Evolutionary conservation across 495 filamentous ascomycete genomes (phyloP).

Genomic region (Neurospora cerealis): DNA sequence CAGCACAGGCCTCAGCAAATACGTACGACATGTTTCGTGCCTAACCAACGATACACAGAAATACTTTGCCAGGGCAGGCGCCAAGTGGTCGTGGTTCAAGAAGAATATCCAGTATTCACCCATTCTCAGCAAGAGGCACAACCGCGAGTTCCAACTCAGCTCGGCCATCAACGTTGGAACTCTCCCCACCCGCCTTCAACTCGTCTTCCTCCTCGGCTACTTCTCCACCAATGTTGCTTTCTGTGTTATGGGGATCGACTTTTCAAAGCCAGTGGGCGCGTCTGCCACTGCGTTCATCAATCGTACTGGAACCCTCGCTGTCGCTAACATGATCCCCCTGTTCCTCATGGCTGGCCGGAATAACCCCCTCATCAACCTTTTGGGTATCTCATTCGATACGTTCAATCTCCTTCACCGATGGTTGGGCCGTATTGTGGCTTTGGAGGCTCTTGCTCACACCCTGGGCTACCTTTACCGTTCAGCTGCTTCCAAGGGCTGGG

Average conservation of each 20-base stretch:
- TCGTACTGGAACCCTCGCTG: conserved; percentile 64
- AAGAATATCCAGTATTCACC: conserved; percentile 76
- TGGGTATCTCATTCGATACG: conserved; percentile 62
- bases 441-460: conserved; percentile 54
- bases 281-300: conserved; percentile 47
- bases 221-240: conserved; percentile 69
- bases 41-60: conserved; percentile 54
- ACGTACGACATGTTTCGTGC: conserved; percentile 64
- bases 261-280: conserved; percentile 35
- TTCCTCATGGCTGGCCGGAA: conserved; percentile 49
- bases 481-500: conserved; percentile 34
- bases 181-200: conserved; percentile 76
- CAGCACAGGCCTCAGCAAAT: conserved; percentile 47
- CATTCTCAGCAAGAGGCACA: conserved; percentile 73
- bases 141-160: conserved; percentile 78
- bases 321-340: conserved; percentile 63
- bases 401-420: conserved; percentile 77
- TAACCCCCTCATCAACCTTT: conserved; percentile 50
- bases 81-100: conserved; percentile 61
- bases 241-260: conserved; percentile 64
- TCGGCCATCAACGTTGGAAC: conserved; percentile 82
- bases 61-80: conserved; percentile 41
- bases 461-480: conserved; percentile 32
- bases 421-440: conserved; percentile 62
- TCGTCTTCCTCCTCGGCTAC: conserved; percentile 62